A percentile compares a stretch with the other conserved stretches of the same genome.
phyloP scores from a whole-genome alignment of 1,284 basidiomycete genomes.

The Cutaneotrichosporon spelunceum region DNA sequence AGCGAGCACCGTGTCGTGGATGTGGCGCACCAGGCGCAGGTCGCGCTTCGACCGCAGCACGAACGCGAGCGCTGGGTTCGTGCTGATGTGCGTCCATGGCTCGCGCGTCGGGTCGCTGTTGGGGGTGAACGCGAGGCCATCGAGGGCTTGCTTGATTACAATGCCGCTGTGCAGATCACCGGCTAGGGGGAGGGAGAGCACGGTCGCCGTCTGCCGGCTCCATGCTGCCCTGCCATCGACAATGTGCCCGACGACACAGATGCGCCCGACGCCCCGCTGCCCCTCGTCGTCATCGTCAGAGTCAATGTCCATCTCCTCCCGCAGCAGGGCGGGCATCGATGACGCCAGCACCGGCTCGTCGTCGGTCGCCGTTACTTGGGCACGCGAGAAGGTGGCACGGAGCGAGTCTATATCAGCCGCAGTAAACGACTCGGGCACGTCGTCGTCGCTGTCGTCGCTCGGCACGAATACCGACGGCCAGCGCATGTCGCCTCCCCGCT shows the following conservation, averaged over 20 bases:
- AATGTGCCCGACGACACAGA: slow-evolving; percentile 36
- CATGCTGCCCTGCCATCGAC: slow-evolving; percentile 27
- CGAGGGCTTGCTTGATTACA: slow-evolving; percentile 73
- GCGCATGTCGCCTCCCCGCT: slow-evolving; percentile 66
- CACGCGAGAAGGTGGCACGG: slow-evolving; percentile 57
- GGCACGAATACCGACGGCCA: slow-evolving; percentile 77
- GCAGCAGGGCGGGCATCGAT: slow-evolving; percentile 43
- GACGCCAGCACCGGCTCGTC: slow-evolving; percentile 35
- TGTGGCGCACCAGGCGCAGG: slow-evolving; percentile 74
- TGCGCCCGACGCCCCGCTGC: slow-evolving; percentile 54
- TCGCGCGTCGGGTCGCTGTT: slow-evolving; percentile 41
- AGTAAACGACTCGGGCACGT: slow-evolving; percentile 85
- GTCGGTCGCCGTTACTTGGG: neutral
- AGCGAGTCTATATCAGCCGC: slow-evolving; percentile 74
- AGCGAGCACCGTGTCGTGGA: slow-evolving; percentile 60
- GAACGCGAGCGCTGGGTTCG: slow-evolving; percentile 84
- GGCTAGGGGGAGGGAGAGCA: slow-evolving; percentile 35
- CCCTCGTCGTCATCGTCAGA: slow-evolving; percentile 41
- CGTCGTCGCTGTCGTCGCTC: slow-evolving; percentile 54
- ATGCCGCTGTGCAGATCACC: slow-evolving; percentile 52
- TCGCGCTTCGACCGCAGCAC: slow-evolving; percentile 92
- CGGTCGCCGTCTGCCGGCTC: slow-evolving; percentile 32
- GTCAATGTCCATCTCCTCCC: slow-evolving; percentile 53
- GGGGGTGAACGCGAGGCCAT: slow-evolving; percentile 66
- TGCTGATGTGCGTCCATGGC: slow-evolving; percentile 71